Evolutionary conservation across 345 rosid genomes (phyloP).

Genomic region (Lepidium aucheri): DNA sequence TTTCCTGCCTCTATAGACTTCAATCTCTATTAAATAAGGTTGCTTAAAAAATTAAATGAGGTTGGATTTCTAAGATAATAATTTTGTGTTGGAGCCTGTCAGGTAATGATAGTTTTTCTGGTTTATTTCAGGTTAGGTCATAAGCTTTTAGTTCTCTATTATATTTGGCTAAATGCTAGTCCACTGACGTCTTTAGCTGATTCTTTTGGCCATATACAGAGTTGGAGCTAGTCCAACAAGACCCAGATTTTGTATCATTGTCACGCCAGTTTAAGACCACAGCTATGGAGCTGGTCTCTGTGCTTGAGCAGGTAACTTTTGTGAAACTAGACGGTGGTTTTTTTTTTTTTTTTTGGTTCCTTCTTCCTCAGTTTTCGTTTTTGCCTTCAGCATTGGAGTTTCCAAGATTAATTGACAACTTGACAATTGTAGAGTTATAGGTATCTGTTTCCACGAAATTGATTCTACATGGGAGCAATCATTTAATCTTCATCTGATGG

Average conservation of each 20-base stretch:
- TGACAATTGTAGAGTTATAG: background rate
- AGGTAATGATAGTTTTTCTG: background rate
- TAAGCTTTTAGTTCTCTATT: constrained; percentile 6
- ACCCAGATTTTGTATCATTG: constrained; percentile 68
- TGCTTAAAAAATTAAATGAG: background rate
- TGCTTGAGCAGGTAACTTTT: constrained; percentile 82
- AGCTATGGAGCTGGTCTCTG: constrained; percentile 93
- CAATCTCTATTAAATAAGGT: background rate
- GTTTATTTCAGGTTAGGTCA: constrained; percentile 5
- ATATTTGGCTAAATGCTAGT: constrained; percentile 14
- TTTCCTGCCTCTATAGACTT: background rate
- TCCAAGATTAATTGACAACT: background rate
- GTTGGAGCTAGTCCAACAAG: constrained; percentile 94
- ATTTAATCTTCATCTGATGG: background rate
- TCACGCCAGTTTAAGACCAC: constrained; percentile 94
- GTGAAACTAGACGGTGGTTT: background rate
- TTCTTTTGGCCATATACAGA: constrained; percentile 40
- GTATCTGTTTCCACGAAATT: constrained; percentile 1
- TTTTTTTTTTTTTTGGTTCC: constrained; percentile 9
- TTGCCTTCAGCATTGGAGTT: constrained; percentile 4
- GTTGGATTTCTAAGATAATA: background rate
- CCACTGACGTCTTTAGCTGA: constrained; percentile 14
- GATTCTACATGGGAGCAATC: background rate
- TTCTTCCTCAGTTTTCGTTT: background rate
- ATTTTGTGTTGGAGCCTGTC: background rate